Evolutionary conservation across 2,329 filamentous ascomycete genomes (phyloP), one percentile per base, ranked within the genome.

Genomic region (Verruconis gallopava): DNA sequence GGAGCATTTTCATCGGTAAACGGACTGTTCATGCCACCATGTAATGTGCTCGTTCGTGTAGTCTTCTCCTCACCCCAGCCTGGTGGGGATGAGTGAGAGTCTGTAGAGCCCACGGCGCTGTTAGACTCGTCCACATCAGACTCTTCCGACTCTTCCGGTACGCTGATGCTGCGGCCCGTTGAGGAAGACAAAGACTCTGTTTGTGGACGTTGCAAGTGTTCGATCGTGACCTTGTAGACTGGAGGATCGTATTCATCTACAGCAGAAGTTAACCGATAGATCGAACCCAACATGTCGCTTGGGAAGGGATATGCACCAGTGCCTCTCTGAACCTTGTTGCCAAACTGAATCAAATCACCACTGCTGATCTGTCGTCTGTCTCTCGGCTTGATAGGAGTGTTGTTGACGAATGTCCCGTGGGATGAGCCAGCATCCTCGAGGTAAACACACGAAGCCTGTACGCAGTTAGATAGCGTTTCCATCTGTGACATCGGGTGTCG

Each of bases 351-450:
- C 13, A 48, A 40, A 40, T 61, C 59, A 3, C 59, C 59, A 38
- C 50, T 50, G 13, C 45, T 46, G 33, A 63, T 47, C 22, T 46
- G 46, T 18, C 50, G 43, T 5, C 53, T 48, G 12, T 39, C 48
- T 14, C 53, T 42, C n/a, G 51, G 46, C 2, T 47, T 32, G 4
- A 64, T 49, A 25, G 40, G 45, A 5, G 43, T 50, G 25, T 64
- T 62, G 49, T 77, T 74, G 38, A 79, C 47, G 44, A 57, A 67
- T 14, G 75, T 79, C 21, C 76, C 76, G 53, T 80, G 76, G 66
- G 77, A 76, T 5, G 75, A 79, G 22, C 64, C 66, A 14, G 61
- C 60, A 51, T 80, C 76, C 45, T 57, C 60, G 46, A 80, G 61
- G 40, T 61, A 67, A 36, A 76, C 56, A 6, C 18, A 14, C 5